A percentile compares a stretch with the other conserved stretches of the same genome.
Evolutionary conservation across 768 basidiomycete species (phyloP).

Genomic region (Rhodotorula sphaerocarpa): DNA sequence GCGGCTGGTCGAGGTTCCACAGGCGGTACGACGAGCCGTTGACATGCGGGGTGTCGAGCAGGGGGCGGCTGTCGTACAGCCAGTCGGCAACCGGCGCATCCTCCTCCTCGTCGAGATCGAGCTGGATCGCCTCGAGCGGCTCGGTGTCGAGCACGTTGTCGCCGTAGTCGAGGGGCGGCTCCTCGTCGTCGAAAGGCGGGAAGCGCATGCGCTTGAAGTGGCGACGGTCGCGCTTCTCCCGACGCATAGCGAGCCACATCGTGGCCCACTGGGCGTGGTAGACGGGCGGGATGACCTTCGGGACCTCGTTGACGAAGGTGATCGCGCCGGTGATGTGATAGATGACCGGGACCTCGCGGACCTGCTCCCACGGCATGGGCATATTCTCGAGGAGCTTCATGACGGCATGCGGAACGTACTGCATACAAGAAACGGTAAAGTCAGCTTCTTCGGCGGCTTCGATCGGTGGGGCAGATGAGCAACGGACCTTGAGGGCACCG

Average conservation of each 20-base stretch:
- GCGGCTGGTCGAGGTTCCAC: conserved; percentile 84
- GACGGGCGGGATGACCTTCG: conserved; percentile 89
- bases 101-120: conserved; percentile 87
- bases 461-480: background rate
- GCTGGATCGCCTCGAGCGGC: conserved; percentile 91
- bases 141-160: conserved; percentile 98
- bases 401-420: conserved; percentile 95
- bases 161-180: conserved; percentile 96
- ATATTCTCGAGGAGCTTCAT: conserved; percentile 95
- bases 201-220: conserved; percentile 99
- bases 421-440: background rate
- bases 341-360: conserved; percentile 93
- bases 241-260: conserved; percentile 99
- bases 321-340: conserved; percentile 99
- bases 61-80: conserved; percentile 97
- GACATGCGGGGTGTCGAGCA: conserved; percentile 73
- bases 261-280: conserved; percentile 99
- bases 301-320: conserved; percentile 98
- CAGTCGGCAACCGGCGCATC: conserved; percentile 86
- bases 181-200: conserved; percentile 98
- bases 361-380: conserved; percentile 55
- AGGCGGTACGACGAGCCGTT: conserved; percentile 89
- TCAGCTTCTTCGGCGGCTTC: background rate
- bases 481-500: conserved; percentile 60
- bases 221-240: conserved; percentile 94